Base-by-base conservation (phyloP, 139 green algal species). In the Chlamydomonas incerta region DNA sequence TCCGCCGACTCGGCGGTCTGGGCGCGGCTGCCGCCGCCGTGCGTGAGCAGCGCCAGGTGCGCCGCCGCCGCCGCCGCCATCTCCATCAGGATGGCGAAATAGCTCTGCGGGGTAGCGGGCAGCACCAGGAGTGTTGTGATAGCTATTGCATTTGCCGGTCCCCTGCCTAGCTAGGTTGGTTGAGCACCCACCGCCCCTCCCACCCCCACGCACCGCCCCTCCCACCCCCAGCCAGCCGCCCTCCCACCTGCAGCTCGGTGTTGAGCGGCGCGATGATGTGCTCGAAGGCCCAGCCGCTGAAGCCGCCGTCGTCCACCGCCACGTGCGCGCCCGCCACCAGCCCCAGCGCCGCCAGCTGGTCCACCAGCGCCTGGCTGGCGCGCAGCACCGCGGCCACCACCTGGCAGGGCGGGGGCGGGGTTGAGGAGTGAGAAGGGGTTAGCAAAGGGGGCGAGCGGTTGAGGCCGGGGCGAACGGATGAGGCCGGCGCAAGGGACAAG, bases 211-310 rank as follows among this genome's bases (percentile, higher is more conserved):
- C 31, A 24, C 31, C 23, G 31, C n/a, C 31, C 17, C 28, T 23
- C 13, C 62, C 13, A 17, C 62, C 21, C 62, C 31, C 31, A 50
- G 31, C 55, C 55, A 3, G 11, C 20, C 55, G 20, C 8, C 17
- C 26, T 2, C 34, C 17, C 68, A 73, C 68, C 34, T n/a, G 14
- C 34, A 50, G 31, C 15, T 52, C 68, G 28, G 34, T 11, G 20
- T 73, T 34, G 11, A 73, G 17, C 20, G 68, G 68, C 68, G 26
- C 68, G 11, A 50, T 18, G 26, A 73, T 8, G 68, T 73, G 68
- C 68, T 73, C 68, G 34, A 50, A 73, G 34, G 68, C 68, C 68
- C 68, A 73, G 34, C 68, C 68, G 18, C 18, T 73, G 68, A 73
- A 73, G 68, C 8, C 13, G 68, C 68, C 68, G 18, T 14, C 34